phyloP scores from a whole-genome alignment of 139 green algal genomes.

The Coccomyxa sp. region DNA sequence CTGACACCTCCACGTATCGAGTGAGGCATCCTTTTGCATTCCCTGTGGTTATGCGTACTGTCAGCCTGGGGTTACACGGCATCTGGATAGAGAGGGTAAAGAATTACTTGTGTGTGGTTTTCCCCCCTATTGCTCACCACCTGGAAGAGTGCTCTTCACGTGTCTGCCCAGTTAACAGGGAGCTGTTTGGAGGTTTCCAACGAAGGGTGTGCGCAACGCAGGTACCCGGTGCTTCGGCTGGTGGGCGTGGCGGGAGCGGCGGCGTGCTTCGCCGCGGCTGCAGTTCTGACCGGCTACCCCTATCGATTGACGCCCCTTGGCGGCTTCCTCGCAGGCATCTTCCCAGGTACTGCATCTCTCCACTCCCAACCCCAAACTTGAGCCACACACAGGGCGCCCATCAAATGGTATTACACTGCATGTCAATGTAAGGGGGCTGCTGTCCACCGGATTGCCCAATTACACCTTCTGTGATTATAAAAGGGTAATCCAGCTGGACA shows the following conservation, averaged over 20 bases:
- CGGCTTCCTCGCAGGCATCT: not conserved
- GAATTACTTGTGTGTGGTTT: not conserved
- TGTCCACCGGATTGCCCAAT: not conserved
- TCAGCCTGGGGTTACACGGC: no score
- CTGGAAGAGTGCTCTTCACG: not conserved
- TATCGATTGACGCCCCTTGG: slow-evolving; percentile 8
- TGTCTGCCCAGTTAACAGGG: not conserved
- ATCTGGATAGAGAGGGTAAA: no score
- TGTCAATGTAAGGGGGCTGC: not conserved
- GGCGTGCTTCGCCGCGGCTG: slow-evolving; percentile 3
- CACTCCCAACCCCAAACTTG: no score
- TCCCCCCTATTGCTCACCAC: not conserved
- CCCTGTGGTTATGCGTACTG: no score
- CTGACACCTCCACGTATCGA: not conserved
- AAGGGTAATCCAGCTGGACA: not conserved
- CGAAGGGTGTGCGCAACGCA: not conserved
- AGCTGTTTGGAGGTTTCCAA: not conserved
- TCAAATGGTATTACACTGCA: not conserved
- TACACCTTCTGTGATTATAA: not conserved
- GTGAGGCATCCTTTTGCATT: not conserved
- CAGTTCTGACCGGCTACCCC: slow-evolving; percentile 2
- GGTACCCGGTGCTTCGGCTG: slow-evolving; percentile 5
- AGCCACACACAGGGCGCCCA: not conserved
- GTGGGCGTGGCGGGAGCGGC: not conserved
- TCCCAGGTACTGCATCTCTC: not conserved